phyloP scores from a whole-genome alignment of 2,329 filamentous ascomycete genomes.

The Cytospora piceae region DNA sequence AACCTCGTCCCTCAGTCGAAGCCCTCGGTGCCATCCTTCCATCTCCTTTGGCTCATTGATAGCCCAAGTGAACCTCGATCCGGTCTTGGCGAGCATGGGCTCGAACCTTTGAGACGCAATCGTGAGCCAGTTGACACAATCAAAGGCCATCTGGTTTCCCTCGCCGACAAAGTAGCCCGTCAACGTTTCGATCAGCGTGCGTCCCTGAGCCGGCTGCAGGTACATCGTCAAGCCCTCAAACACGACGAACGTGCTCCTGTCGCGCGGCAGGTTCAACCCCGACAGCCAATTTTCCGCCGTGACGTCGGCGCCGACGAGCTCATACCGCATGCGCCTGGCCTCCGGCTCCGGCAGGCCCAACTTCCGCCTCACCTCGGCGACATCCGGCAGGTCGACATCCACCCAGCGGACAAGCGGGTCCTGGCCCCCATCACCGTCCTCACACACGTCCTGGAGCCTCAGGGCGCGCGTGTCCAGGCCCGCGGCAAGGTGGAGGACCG shows the following conservation, averaged over 20 bases:
- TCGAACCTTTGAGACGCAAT: slow-evolving; percentile 17
- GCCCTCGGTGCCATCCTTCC: slow-evolving; percentile 10
- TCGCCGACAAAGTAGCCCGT: slow-evolving; percentile 16
- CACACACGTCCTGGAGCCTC: slow-evolving; percentile 14
- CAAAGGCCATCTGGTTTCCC: slow-evolving; percentile 26
- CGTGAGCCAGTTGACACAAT: slow-evolving; percentile 20
- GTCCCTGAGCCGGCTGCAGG: slow-evolving; percentile 21
- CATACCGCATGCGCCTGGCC: slow-evolving; percentile 12
- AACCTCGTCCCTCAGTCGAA: slow-evolving; percentile 15
- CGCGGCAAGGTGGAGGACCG: slow-evolving; percentile 28
- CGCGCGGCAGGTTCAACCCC: slow-evolving; percentile 8
- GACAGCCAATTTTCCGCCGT: slow-evolving; percentile 27
- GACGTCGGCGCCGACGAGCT: slow-evolving; percentile 20
- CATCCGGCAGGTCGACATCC: slow-evolving; percentile 27
- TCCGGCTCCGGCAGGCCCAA: slow-evolving; percentile 15
- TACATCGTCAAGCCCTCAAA: slow-evolving; percentile 31
- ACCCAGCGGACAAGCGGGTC: slow-evolving; percentile 23
- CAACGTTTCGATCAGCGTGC: slow-evolving; percentile 17
- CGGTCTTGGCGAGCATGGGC: slow-evolving; percentile 22
- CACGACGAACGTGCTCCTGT: slow-evolving; percentile 23
- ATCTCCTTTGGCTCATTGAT: slow-evolving; percentile 20
- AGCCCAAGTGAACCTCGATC: slow-evolving; percentile 19
- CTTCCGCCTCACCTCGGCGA: slow-evolving; percentile 24
- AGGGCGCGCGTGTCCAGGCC: slow-evolving; percentile 29
- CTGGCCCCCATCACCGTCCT: not conserved